Evolutionary conservation across 495 filamentous ascomycete genomes (phyloP), one percentile per base, ranked within the genome.

Genomic region (Aspergillus steynii): DNA sequence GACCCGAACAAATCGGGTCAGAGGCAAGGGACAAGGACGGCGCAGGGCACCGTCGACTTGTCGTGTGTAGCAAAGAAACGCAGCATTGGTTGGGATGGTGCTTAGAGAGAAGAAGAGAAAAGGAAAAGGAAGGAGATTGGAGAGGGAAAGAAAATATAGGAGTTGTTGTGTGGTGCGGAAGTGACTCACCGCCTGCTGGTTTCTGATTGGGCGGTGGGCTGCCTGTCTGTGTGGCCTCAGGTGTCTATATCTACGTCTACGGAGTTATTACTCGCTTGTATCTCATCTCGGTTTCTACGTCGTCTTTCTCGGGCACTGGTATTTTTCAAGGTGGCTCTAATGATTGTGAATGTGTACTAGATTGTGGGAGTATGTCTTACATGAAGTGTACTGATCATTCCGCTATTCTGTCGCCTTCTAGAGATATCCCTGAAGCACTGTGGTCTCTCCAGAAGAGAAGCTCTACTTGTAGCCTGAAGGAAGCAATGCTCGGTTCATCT

Each of bases 61-160:
- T 70, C 84, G 90, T 96, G 81, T 92, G 94, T 93, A 85, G 92
- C 93, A 96, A 95, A 96, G 93, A 98, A 96, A 95, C 91, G 92
- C 92, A 91, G 93, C 92, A 85, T 92, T 96, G 92, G 86, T 84
- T 87, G 88, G 91, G 94, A 88, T 85, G 91, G 88, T 88, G 86
- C 89, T 91, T 92, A 82, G 74, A 62, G 79, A 15, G 37, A 42
- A 42, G 61, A 73, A 75, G 77, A 64, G 76, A 71, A 71, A 71
- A 77, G 74, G 72, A 70, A 66, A 65, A 63, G 70, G 53, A 55
- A 59, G 58, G 59, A 54, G 45, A 61, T 50, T 20, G 45, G 58
- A 55, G 46, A 53, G 56, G 60, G 61, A 50, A 27, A 32, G 50
- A 12, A 42, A 42, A 42, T 42, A 42, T 42, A 14, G 37, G 8